phyloP scores from a whole-genome alignment of 1,284 basidiomycete species.

The Xerocomus nothofagi region DNA sequence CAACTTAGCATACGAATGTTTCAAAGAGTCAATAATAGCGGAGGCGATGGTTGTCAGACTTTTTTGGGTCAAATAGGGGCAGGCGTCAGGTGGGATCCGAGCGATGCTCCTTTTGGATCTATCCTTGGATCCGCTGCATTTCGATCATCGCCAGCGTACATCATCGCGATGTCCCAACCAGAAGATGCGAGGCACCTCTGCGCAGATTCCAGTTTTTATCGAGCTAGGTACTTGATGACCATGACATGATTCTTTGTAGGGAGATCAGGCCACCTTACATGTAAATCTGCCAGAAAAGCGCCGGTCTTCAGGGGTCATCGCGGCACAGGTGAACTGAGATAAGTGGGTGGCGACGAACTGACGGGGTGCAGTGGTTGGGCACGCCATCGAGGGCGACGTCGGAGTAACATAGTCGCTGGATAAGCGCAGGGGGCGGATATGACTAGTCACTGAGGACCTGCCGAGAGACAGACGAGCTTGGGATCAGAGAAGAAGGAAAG shows the following conservation, averaged over 20 bases:
- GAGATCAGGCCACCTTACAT: constrained; percentile 1
- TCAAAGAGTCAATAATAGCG: no score
- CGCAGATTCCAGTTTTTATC: not conserved
- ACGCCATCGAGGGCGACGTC: constrained; percentile 8
- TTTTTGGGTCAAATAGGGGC: constrained; percentile 5
- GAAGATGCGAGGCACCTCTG: not conserved
- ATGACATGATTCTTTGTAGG: not conserved
- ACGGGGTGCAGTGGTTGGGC: not conserved
- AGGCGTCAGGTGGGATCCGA: not conserved
- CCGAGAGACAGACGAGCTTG: constrained; percentile 10
- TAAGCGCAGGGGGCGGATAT: constrained; percentile 7
- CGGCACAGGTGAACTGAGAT: constrained; percentile 3
- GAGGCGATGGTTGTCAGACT: no score
- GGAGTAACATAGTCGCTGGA: not conserved
- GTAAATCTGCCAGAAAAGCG: not conserved
- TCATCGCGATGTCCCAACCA: not conserved
- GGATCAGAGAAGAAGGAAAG: constrained; percentile 17
- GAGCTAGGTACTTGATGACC: not conserved
- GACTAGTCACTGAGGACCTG: constrained; percentile 9
- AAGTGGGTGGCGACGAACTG: not conserved
- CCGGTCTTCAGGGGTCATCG: not conserved
- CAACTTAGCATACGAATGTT: no score
- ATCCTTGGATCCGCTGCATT: not conserved
- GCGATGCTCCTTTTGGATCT: not conserved
- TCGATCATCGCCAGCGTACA: not conserved